Evolutionary conservation across 768 basidiomycete species (phyloP).

Genomic region (Albatrellus ellisii): DNA sequence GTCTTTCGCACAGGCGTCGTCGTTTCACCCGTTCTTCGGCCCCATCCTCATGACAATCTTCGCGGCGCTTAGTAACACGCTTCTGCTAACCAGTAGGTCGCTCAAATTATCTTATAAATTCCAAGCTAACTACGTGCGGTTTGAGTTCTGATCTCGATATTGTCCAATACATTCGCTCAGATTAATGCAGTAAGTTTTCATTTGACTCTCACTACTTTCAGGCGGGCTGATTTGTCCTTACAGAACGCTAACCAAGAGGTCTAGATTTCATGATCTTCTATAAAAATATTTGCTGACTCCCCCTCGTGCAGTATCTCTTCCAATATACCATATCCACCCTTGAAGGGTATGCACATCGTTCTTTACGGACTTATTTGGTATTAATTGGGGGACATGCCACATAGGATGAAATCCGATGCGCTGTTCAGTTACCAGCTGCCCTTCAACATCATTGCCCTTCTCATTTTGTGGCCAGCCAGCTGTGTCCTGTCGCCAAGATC

Average conservation of each 20-base stretch:
- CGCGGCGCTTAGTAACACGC: constrained; percentile 65
- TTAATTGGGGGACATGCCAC: no score
- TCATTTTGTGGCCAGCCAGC: constrained; percentile 68
- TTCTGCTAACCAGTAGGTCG: constrained; percentile 60
- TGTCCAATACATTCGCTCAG: constrained; percentile 80
- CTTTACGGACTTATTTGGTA: constrained; percentile 4
- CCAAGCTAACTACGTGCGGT: neutral
- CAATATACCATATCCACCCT: constrained; percentile 80
- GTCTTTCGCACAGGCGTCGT: constrained; percentile 28
- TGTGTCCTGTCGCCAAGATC: constrained; percentile 63
- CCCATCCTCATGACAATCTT: constrained; percentile 74
- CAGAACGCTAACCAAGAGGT: constrained; percentile 54
- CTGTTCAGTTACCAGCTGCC: constrained; percentile 89
- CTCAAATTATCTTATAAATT: neutral
- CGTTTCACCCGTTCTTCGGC: constrained; percentile 47
- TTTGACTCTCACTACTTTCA: neutral
- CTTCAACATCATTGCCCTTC: constrained; percentile 73
- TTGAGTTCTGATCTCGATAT: constrained; percentile 68
- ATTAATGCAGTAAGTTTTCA: constrained; percentile 41
- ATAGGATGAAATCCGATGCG: constrained; percentile 77
- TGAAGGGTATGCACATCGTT: constrained; percentile 46
- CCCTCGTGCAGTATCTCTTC: constrained; percentile 53
- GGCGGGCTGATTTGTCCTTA: neutral
- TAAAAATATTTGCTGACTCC: no score
- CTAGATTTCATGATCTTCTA: neutral